A percentile compares a stretch with the other conserved stretches of the same genome.
These are phyloP conservation scores for Fistulina hepatica DNA, from an alignment of 1,284 basidiomycete genomes.

Conservation along the genomic window DNA sequence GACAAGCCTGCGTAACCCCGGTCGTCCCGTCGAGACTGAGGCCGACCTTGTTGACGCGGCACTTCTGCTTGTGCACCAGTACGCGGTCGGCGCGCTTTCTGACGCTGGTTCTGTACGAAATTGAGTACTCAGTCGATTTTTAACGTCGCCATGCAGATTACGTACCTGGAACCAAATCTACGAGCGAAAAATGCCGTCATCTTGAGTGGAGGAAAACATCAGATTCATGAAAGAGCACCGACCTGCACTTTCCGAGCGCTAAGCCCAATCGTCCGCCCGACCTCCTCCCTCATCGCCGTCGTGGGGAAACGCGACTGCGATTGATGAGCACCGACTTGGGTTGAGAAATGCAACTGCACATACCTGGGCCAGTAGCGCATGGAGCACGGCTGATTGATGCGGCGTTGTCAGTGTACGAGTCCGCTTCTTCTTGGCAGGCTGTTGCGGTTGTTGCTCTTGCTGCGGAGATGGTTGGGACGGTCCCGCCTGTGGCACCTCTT, in stretches of 20 bases:
- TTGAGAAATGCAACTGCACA: slow-evolving; percentile 11
- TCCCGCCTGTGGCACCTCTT: slow-evolving; percentile 26
- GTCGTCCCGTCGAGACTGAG: no score
- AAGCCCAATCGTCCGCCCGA: slow-evolving; percentile 70
- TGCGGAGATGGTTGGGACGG: slow-evolving; percentile 19
- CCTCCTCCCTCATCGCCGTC: slow-evolving; percentile 74
- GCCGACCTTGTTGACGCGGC: slow-evolving; percentile 30
- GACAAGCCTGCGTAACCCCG: slow-evolving; percentile 53
- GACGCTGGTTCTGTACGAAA: slow-evolving; percentile 56
- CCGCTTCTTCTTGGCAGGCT: slow-evolving; percentile 57
- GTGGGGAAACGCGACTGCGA: slow-evolving; percentile 74
- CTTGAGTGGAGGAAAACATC: slow-evolving; percentile 19
- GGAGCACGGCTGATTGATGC: slow-evolving; percentile 71
- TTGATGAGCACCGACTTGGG: slow-evolving; percentile 8
- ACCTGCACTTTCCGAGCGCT: slow-evolving; percentile 83
- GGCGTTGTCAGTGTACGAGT: slow-evolving; percentile 76
- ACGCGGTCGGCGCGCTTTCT: slow-evolving; percentile 66
- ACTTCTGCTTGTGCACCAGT: slow-evolving; percentile 19
- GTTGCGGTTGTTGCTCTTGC: slow-evolving; percentile 16
- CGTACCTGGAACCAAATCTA: slow-evolving; percentile 81
- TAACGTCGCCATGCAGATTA: slow-evolving; percentile 10
- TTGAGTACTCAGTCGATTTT: no score
- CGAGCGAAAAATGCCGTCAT: slow-evolving; percentile 13
- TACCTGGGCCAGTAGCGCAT: slow-evolving; percentile 72
- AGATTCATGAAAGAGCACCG: slow-evolving; percentile 21